Evolutionary conservation across 2,329 filamentous ascomycete species (phyloP).

Genomic region (Aspergillus viridinutans): DNA sequence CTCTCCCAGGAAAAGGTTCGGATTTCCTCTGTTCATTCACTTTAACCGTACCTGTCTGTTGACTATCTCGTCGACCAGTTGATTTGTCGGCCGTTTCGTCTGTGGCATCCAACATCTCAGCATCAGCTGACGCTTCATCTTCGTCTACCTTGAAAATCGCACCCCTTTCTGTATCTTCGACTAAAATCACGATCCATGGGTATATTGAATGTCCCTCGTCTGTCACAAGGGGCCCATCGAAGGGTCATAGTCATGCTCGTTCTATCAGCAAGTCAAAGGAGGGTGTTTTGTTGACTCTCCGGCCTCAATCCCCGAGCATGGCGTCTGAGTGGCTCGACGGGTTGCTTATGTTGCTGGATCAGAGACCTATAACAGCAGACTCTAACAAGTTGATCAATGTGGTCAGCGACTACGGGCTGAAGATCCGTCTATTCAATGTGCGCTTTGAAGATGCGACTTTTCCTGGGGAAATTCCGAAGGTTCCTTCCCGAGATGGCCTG

Average conservation of each 20-base stretch:
- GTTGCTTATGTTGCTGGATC: slow-evolving; percentile 87
- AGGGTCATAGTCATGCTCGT: slow-evolving; percentile 27
- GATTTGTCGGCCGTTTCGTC: slow-evolving; percentile 85
- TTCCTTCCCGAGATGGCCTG: slow-evolving; percentile 78
- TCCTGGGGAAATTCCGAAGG: slow-evolving; percentile 64
- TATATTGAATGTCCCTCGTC: slow-evolving; percentile 43
- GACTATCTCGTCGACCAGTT: slow-evolving; percentile 44
- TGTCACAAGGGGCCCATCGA: slow-evolving; percentile 31
- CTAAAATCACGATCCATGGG: slow-evolving; percentile 89
- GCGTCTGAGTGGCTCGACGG: slow-evolving; percentile 98
- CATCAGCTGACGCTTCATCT: slow-evolving; percentile 51
- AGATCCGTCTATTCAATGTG: slow-evolving; percentile 88
- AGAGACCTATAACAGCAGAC: slow-evolving; percentile 94
- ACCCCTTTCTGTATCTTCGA: slow-evolving; percentile 45
- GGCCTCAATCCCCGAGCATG: slow-evolving; percentile 72
- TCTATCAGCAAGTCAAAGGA: slow-evolving; percentile 52
- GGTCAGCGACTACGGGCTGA: slow-evolving; percentile 84
- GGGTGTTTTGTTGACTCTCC: slow-evolving; percentile 72
- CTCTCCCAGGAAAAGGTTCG: slow-evolving; percentile 67
- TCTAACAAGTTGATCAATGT: slow-evolving; percentile 84
- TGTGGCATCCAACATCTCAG: slow-evolving; percentile 87
- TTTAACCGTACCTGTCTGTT: neutral
- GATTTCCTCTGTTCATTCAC: slow-evolving; percentile 4
- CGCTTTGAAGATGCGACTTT: slow-evolving; percentile 75
- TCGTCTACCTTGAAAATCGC: slow-evolving; percentile 46